phyloP scores from a whole-genome alignment of 2,329 filamentous ascomycete species.

The Pseudogymnoascus destructans region DNA sequence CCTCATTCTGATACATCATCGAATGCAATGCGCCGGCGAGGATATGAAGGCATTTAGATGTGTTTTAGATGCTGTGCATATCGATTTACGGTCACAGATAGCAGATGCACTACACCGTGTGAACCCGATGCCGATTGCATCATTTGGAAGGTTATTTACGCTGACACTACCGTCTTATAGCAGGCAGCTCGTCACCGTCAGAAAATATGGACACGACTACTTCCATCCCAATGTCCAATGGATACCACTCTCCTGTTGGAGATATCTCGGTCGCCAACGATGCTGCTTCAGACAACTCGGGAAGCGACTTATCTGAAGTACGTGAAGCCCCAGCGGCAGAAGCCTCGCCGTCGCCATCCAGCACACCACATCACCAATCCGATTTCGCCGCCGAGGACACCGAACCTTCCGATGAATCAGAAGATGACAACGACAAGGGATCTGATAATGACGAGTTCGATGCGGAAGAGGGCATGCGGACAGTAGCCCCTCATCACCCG shows the following conservation, averaged over 20 bases:
- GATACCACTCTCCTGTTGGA: slow-evolving; percentile 44
- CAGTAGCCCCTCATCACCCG: slow-evolving; percentile 27
- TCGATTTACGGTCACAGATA: neutral
- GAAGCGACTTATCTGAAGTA: slow-evolving; percentile 66
- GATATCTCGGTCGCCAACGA: slow-evolving; percentile 29
- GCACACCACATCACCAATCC: slow-evolving; percentile 29
- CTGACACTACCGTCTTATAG: slow-evolving; percentile 37
- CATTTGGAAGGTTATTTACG: neutral
- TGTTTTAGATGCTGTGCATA: neutral
- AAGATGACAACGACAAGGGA: slow-evolving; percentile 34
- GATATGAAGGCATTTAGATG: neutral
- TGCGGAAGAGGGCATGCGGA: slow-evolving; percentile 49
- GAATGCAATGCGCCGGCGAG: slow-evolving; percentile 7
- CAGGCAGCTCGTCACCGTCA: slow-evolving; percentile 49
- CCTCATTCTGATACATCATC: slow-evolving; percentile 8
- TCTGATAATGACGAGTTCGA: slow-evolving; percentile 67
- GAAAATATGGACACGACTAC: slow-evolving; percentile 49
- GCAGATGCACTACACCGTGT: slow-evolving; percentile 1
- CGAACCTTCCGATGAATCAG: slow-evolving; percentile 23
- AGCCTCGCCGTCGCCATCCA: slow-evolving; percentile 33
- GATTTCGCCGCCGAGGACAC: slow-evolving; percentile 23
- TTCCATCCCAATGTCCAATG: slow-evolving; percentile 52
- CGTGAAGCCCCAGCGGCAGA: slow-evolving; percentile 42
- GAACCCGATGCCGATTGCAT: neutral
- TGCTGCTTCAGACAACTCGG: slow-evolving; percentile 43